phyloP scores from a whole-genome alignment of 2,329 filamentous ascomycete species.

The Trichoderma sp. region DNA sequence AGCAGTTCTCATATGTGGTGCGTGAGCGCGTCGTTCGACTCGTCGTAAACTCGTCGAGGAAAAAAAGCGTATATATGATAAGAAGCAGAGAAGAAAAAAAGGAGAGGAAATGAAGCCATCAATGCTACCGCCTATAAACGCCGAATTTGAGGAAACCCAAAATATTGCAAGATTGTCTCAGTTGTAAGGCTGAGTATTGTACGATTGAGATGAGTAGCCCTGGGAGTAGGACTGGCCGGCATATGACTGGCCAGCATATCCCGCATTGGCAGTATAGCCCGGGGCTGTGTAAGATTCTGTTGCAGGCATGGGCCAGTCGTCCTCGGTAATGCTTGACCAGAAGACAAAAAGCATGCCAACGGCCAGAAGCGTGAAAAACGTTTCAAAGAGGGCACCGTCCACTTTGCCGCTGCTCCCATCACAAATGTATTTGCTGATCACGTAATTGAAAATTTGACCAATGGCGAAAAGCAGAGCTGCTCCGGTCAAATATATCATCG shows the following conservation, averaged over 20 bases:
- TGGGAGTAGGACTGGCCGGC: slow-evolving; percentile 2
- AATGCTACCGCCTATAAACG: slow-evolving; percentile 32
- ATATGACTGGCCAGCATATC: slow-evolving; percentile 13
- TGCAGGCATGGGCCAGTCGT: slow-evolving; percentile 80
- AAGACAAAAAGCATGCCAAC: slow-evolving; percentile 89
- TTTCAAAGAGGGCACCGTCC: slow-evolving; percentile 90
- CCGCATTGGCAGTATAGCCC: slow-evolving; percentile 7
- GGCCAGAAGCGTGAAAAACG: slow-evolving; percentile 83
- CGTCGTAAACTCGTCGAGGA: slow-evolving; percentile 20
- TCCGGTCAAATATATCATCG: slow-evolving; percentile 82
- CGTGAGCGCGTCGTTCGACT: slow-evolving; percentile 27
- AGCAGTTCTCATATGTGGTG: slow-evolving; percentile 9
- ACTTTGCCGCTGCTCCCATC: slow-evolving; percentile 80
- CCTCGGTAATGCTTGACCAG: slow-evolving; percentile 99
- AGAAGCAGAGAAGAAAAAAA: slow-evolving; percentile 22
- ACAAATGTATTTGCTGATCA: slow-evolving; percentile 89
- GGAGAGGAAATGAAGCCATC: slow-evolving; percentile 26
- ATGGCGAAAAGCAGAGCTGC: slow-evolving; percentile 84
- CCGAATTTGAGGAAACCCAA: slow-evolving; percentile 28
- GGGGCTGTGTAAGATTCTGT: slow-evolving; percentile 43
- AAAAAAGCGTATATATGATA: slow-evolving; percentile 15
- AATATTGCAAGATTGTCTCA: slow-evolving; percentile 15
- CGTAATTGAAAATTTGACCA: slow-evolving; percentile 95
- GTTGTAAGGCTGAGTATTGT: slow-evolving; percentile 21
- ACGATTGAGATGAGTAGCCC: slow-evolving; percentile 18